Evolutionary conservation across 2,329 filamentous ascomycete species (phyloP).

Genomic region (Colletotrichum tabaci): DNA sequence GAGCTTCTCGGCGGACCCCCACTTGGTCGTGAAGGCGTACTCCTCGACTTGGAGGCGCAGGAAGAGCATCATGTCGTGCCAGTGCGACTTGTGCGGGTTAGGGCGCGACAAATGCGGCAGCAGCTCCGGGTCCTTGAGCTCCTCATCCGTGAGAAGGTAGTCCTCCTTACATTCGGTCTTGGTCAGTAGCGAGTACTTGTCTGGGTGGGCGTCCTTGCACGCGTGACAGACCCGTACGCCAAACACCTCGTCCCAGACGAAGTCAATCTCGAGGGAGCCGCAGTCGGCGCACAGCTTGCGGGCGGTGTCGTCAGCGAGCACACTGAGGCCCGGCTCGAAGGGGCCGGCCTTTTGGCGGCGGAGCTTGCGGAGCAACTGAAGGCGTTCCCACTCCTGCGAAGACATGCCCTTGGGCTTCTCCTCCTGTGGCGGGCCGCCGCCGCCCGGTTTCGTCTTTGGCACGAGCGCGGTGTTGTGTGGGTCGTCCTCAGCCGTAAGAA

Average conservation of each 20-base stretch:
- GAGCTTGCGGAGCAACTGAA: conserved; percentile 81
- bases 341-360: conserved; percentile 83
- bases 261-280: conserved; percentile 88
- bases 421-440: conserved; percentile 60
- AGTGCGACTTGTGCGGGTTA: conserved; percentile 95
- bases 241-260: conserved; percentile 92
- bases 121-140: conserved; percentile 89
- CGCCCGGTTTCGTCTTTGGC: conserved; percentile 55
- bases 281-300: conserved; percentile 89
- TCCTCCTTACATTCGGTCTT: conserved; percentile 98
- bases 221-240: conserved; percentile 79
- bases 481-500: conserved; percentile 91
- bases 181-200: conserved; percentile 94
- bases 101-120: conserved; percentile 90
- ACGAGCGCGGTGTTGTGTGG: conserved; percentile 85
- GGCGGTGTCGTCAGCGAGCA: conserved; percentile 73
- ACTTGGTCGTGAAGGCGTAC: conserved; percentile 91
- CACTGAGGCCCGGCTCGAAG: conserved; percentile 90
- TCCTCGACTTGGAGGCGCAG: conserved; percentile 94
- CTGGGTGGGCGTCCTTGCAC: conserved; percentile 91
- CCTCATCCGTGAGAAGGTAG: conserved; percentile 91
- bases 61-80: conserved; percentile 99
- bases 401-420: conserved; percentile 91
- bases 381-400: conserved; percentile 89
- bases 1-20: conserved; percentile 88